phyloP scores from a whole-genome alignment of 331 rosid genomes.

The Quercus phellos region DNA sequence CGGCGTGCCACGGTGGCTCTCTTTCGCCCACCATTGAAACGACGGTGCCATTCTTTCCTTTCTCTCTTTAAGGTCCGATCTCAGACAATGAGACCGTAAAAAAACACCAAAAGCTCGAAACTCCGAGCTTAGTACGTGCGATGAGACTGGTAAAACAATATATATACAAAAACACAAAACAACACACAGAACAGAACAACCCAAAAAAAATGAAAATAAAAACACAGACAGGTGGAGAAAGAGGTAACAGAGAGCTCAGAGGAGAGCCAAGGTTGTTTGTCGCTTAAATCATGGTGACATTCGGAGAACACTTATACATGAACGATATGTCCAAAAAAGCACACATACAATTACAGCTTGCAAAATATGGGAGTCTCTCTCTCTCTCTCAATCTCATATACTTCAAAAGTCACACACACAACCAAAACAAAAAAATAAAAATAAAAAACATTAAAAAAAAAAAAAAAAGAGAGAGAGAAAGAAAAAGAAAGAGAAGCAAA shows the following conservation, averaged over 20 bases:
- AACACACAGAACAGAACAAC: background rate
- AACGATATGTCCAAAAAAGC: slow-evolving; percentile 30
- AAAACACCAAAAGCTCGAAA: no score
- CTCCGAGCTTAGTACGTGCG: no score
- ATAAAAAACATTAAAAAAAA: no score
- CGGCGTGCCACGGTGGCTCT: slow-evolving; percentile 70
- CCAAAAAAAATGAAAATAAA: background rate
- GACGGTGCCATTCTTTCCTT: slow-evolving; percentile 47
- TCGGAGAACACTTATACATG: slow-evolving; percentile 40
- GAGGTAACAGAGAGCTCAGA: slow-evolving; percentile 1
- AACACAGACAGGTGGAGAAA: background rate
- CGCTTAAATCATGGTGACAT: slow-evolving; percentile 40
- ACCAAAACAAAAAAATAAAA: no score
- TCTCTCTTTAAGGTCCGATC: slow-evolving; percentile 17
- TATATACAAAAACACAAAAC: background rate
- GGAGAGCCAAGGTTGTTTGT: background rate
- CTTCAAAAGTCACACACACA: background rate
- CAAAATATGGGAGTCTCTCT: slow-evolving; percentile 26
- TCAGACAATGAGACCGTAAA: background rate
- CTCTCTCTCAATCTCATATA: background rate
- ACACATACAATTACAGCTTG: slow-evolving; percentile 52
- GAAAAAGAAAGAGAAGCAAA: background rate
- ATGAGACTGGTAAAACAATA: background rate
- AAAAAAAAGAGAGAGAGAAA: no score
- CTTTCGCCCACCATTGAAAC: slow-evolving; percentile 68